Evolutionary conservation across 2,329 filamentous ascomycete genomes (phyloP).

Genomic region (Cercospora sesami): DNA sequence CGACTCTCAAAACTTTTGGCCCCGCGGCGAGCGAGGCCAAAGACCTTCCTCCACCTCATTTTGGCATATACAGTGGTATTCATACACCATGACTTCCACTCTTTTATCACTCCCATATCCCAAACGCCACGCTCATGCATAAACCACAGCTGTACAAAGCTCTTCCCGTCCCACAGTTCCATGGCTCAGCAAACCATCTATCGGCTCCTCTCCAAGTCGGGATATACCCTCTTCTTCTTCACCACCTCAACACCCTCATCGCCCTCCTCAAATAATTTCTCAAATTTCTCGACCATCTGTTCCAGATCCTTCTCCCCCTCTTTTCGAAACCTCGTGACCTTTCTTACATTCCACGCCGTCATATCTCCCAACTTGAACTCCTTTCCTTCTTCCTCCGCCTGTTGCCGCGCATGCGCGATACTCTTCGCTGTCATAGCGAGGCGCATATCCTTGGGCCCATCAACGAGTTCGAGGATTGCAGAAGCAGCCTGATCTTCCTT

Average conservation of each 20-base stretch:
- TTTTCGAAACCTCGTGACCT: conserved; percentile 75
- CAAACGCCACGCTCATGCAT: conserved; percentile 3
- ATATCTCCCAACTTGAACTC: conserved; percentile 64
- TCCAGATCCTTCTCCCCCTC: conserved; percentile 69
- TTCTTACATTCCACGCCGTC: conserved; percentile 75
- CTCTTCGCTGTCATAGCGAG: conserved; percentile 91
- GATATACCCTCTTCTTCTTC: conserved; percentile 41
- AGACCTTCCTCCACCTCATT: no score
- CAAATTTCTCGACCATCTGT: conserved; percentile 52
- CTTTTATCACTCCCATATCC: background rate
- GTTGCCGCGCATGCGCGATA: conserved; percentile 57
- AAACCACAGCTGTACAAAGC: background rate
- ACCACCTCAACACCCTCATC: conserved; percentile 39
- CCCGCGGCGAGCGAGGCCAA: no score
- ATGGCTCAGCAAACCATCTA: background rate
- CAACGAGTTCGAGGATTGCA: conserved; percentile 91
- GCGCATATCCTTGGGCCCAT: conserved; percentile 89
- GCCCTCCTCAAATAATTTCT: conserved; percentile 37
- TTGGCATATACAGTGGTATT: background rate
- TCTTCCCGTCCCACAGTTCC: background rate
- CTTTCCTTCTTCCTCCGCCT: conserved; percentile 43
- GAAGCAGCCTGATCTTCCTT: conserved; percentile 85
- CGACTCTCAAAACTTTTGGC: no score
- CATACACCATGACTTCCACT: background rate
- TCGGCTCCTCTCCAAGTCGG: conserved; percentile 23